Base-by-base conservation (phyloP, 805 yeast species). In the Clavispora fructus region DNA sequence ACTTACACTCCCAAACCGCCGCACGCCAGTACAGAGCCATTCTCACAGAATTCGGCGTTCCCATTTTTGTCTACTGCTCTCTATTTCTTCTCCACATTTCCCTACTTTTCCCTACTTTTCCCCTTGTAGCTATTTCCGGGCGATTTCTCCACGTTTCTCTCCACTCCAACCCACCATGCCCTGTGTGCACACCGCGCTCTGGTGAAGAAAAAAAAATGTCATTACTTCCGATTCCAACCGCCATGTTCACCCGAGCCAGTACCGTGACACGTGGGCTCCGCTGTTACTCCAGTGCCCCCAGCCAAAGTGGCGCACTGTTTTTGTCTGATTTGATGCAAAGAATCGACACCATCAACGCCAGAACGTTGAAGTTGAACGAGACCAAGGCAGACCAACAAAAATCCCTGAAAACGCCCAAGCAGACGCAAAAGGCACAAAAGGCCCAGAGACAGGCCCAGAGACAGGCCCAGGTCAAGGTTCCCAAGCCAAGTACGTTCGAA, bases 301-400 rank as follows among this genome's bases (percentile, higher is more conserved):
- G 43, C 25, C 31, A 39, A 9, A 46, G 44, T n/a, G 28, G 39
- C n/a, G 33, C 49, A 31, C 48, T 45, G 40, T 67, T 67, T 42
- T 59, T 69, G 51, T 60, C 70, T n/a, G 64, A 61, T 33, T 58
- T 70, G 48, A 64, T 70, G 58, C 61, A 61, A 40, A 59, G 73
- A 52, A 64, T 70, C 45, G 73, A 70, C 44, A 46, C 46, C 29
- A 64, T 65, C 49, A 64, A 63, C 33, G 45, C 57, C 44, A 56
- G 45, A 39, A 41, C 49, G 41, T 46, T 46, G 44, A 44, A 44
- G 40, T 41, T 37, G 45, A 26, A 14, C 45, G 40, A 39, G 11
- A 13, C 25, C 31, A 33, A 17, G 27, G 46, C 49, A 11, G 41
- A 8, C 12, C 12, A 41, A 25, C 39, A n/a, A 5, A 30, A 29